Evolutionary conservation across 1,284 basidiomycete species (phyloP), one percentile per base, ranked within the genome.

Genomic region (Cutaneotrichosporon sp.): DNA sequence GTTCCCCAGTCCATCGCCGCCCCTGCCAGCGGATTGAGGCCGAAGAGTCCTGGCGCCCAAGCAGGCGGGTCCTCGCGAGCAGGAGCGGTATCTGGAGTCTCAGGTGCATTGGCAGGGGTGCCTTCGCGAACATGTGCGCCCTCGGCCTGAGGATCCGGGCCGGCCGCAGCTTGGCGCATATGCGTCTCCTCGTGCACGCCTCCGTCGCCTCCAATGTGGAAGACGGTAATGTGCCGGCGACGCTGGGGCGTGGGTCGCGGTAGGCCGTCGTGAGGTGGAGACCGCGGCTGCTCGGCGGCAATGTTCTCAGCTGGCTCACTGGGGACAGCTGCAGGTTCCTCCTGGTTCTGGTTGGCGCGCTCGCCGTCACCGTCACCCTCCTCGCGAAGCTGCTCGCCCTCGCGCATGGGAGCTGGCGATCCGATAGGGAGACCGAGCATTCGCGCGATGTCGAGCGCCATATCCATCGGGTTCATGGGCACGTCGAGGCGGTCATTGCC

Each of bases 361-460:
- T 13, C 57, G 30, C 31, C 22, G 2, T 42, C 56, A 49, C 30
- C 22, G 3, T 46, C 47, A 3, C 40, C 36, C 10, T 42, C 56
- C 22, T 38, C 50, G 22, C 55, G 51, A 22, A 32, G 51, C 26
- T 46, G 60, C 58, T 26, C 58, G 16, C 30, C 59, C 13, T 61
- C 58, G 1, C 64, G 61, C 66, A 73, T 72, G 11, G 68, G 68
- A 47, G 65, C n/a, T 4, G 72, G 71, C 14, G 71, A 73, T 7
- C 67, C 68, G 31, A 67, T 63, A 46, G 42, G 42, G 14, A 69
- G 47, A 30, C 60, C 61, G 47, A 73, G 70, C 49, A 70, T 56
- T 21, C 55, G 61, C 49, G 58, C 58, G 13, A 60, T 50, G 50
- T 60, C 58, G 13, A 60, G 22, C 3, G 49, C 49, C 26, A 50